Evolutionary conservation across 768 basidiomycete genomes (phyloP).

Genomic region (Mycena polygramma): DNA sequence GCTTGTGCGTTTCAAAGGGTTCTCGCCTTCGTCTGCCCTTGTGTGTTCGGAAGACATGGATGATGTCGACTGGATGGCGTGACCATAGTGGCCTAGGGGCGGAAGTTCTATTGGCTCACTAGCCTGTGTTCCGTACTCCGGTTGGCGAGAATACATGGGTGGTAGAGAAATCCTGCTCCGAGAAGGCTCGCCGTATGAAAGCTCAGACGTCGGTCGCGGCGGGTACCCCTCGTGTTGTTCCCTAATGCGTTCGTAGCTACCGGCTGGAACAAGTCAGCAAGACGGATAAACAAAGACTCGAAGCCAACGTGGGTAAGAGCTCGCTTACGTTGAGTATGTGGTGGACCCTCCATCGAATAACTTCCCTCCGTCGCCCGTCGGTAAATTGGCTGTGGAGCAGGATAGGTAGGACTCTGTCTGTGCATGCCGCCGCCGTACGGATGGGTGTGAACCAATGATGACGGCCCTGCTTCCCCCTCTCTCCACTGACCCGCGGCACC

Average conservation of each 20-base stretch:
- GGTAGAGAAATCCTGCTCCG: constrained; percentile 22
- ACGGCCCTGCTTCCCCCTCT: constrained; percentile 62
- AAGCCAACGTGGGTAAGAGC: neutral
- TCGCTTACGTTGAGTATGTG: constrained; percentile 21
- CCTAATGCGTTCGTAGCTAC: constrained; percentile 29
- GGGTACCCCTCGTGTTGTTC: constrained; percentile 18
- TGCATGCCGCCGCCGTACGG: constrained; percentile 32
- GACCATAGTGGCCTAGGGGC: constrained; percentile 14
- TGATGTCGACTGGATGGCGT: constrained; percentile 23
- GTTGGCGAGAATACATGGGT: constrained; percentile 11
- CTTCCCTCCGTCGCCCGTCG: constrained; percentile 29
- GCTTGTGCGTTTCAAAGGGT: constrained; percentile 17
- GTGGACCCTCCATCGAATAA: constrained; percentile 15
- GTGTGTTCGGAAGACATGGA: constrained; percentile 18
- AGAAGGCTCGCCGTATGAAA: constrained; percentile 12
- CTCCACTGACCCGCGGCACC: constrained; percentile 44
- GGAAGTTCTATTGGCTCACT: constrained; percentile 28
- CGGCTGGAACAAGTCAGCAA: constrained; percentile 21
- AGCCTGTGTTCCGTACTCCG: constrained; percentile 4
- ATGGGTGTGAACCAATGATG: constrained; percentile 49
- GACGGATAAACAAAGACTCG: neutral
- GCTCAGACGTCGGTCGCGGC: constrained; percentile 5
- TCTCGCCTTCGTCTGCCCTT: constrained; percentile 21
- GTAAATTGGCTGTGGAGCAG: constrained; percentile 32
- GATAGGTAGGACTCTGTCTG: constrained; percentile 21